Base-by-base conservation (phyloP, 2,329 filamentous ascomycete genomes). In the Onygena corvina region DNA sequence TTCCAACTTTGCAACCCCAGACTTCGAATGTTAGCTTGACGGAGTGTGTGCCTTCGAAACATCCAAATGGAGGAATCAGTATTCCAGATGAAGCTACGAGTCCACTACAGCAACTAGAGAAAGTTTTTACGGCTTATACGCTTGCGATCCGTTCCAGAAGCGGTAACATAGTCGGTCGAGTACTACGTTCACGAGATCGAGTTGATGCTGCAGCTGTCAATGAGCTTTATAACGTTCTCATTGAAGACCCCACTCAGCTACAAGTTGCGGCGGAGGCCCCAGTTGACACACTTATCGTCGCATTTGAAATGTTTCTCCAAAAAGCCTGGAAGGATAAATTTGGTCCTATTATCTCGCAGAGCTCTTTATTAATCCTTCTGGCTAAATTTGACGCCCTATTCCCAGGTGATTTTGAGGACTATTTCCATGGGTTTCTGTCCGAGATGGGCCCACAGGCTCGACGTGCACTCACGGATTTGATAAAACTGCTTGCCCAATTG, bases 291-390 rank as follows among this genome's bases (percentile, higher is more conserved):
- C 76, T 96, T 3, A 94, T 95, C 61, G 84, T 85, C 21, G 84
- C 89, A 0, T 96, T 95, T 62, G 89, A 95, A 63, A 95, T 93
- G 53, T 96, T 95, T 58, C 71, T 95, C 52, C 81, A 80, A 51
- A 82, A 88, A 54, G 88, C 86, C 9, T 96, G 90, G 90, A 81
- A 77, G 52, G 84, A 90, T 56, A 83, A 86, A 58, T 88, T 95
- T 74, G 90, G 90, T 0, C 80, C 86, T 2, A 79, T 96, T 49
- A 80, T 96, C 64, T 80, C 85, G 1, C 74, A 79, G 47, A 74
- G 83, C 42, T 76, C 80, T 3, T 72, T 95, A 31, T 77, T 83
- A 50, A 79, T 80, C 1, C 73, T 96, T n/a, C 88, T 93, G 47
- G 60, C 51, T 23, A 68, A 66, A 42, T 70, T 68, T 53, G 66